A percentile compares a stretch with the other conserved stretches of the same genome.
Conservation (phyloP, 495 filamentous ascomycete species). For the Parmelia sp. region DNA sequence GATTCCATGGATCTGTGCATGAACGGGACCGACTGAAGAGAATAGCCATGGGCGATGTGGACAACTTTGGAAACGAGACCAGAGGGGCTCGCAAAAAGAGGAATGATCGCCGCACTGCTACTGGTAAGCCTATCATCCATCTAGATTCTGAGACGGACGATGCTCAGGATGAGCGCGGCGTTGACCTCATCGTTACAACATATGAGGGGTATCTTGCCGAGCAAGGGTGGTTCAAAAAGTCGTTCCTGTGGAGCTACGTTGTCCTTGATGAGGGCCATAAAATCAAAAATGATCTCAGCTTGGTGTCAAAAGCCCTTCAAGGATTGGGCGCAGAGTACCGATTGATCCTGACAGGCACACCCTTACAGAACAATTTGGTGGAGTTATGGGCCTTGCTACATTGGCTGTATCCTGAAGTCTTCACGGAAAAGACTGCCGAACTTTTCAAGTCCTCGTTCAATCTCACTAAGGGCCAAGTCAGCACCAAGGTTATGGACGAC, state of each 20-base stretch:
- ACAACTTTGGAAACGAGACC: slow-evolving; percentile 38
- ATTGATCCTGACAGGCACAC: slow-evolving; percentile 58
- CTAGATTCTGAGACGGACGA: slow-evolving; percentile 34
- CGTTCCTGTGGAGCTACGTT: slow-evolving; percentile 53
- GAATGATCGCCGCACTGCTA: slow-evolving; percentile 27
- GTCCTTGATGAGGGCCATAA: slow-evolving; percentile 57
- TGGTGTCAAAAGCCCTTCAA: slow-evolving; percentile 46
- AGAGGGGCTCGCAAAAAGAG: slow-evolving; percentile 22
- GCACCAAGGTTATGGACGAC: slow-evolving; percentile 47
- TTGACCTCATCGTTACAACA: slow-evolving; percentile 54
- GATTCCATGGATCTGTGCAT: slow-evolving; percentile 49
- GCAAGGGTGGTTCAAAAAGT: slow-evolving; percentile 51
- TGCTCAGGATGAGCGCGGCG: slow-evolving; percentile 26
- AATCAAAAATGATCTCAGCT: slow-evolving; percentile 52
- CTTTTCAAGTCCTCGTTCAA: slow-evolving; percentile 55
- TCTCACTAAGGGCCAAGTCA: slow-evolving; percentile 50
- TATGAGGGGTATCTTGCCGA: slow-evolving; percentile 57
- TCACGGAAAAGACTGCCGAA: slow-evolving; percentile 43
- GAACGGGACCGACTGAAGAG: slow-evolving; percentile 48
- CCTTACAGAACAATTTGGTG: slow-evolving; percentile 57
- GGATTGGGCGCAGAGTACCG: slow-evolving; percentile 50
- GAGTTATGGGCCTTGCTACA: slow-evolving; percentile 59
- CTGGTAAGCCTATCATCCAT: slow-evolving; percentile 30
- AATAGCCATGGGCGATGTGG: slow-evolving; percentile 37
- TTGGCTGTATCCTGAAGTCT: slow-evolving; percentile 60